These are phyloP conservation scores for Glycine soja DNA, from an alignment of 306 rosid genomes.

Conservation along the genomic window DNA sequence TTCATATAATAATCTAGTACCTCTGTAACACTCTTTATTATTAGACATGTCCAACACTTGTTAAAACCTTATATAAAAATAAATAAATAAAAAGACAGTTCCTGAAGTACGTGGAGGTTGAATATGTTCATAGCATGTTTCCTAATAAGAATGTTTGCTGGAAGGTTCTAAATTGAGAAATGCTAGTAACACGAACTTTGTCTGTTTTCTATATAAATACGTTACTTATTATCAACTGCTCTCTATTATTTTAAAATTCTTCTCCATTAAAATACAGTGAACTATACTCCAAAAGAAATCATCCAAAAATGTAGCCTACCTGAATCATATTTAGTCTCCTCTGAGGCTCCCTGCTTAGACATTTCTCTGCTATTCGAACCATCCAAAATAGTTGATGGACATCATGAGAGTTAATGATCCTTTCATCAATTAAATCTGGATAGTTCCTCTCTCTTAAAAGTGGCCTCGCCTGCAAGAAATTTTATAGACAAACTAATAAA, in stretches of 20 bases:
- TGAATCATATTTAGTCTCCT: conserved; percentile 67
- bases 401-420: conserved; percentile 62
- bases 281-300: not conserved
- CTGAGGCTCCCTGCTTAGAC: conserved; percentile 73
- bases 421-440: conserved; percentile 76
- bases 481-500: not conserved
- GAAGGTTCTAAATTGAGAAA: not conserved
- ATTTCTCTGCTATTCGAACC: conserved; percentile 80
- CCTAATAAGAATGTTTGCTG: not conserved
- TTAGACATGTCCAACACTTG: no score
- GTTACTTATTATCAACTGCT: not conserved
- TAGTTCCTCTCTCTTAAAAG: conserved; percentile 81
- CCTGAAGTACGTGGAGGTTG: not conserved
- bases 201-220: no score
- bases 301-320: conserved; percentile 48
- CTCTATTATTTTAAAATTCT: not conserved
- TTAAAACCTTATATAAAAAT: not conserved
- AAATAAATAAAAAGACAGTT: not conserved
- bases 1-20: not conserved
- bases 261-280: not conserved
- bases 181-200: not conserved
- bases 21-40: not conserved
- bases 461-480: conserved; percentile 81
- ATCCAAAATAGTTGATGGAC: conserved; percentile 83
- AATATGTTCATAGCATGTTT: not conserved